Evolutionary conservation across 768 basidiomycete species (phyloP).

Genomic region (Pleurotus sapidus): DNA sequence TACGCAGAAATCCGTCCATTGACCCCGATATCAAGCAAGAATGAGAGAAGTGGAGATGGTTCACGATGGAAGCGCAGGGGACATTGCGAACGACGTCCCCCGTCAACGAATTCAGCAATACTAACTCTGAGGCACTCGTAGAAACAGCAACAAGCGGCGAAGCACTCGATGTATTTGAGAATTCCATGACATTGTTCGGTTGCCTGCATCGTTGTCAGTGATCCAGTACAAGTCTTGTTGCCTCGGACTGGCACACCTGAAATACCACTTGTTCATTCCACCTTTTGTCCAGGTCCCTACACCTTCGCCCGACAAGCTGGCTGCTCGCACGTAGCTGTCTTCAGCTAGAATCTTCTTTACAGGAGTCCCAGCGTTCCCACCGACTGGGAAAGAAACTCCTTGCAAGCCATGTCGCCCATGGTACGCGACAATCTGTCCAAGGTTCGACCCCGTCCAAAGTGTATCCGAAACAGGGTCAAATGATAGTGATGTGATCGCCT

Average conservation of each 20-base stretch:
- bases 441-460: constrained; percentile 79
- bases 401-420: constrained; percentile 61
- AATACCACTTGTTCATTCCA: constrained; percentile 82
- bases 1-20: constrained; percentile 69
- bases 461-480: constrained; percentile 93
- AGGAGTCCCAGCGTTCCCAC: constrained; percentile 44
- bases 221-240: not conserved
- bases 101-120: constrained; percentile 71
- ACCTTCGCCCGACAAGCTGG: constrained; percentile 56
- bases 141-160: constrained; percentile 61
- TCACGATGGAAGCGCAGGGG: constrained; percentile 52
- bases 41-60: constrained; percentile 65
- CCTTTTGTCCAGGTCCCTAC: constrained; percentile 83
- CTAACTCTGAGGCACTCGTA: constrained; percentile 55
- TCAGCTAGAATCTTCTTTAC: constrained; percentile 77
- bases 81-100: constrained; percentile 62
- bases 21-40: constrained; percentile 66
- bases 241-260: constrained; percentile 43
- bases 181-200: constrained; percentile 33
- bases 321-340: constrained; percentile 74
- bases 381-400: constrained; percentile 74
- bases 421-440: constrained; percentile 68
- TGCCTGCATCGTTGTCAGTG: not conserved
- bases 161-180: constrained; percentile 46
- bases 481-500: constrained; percentile 70